Evolutionary conservation across 768 basidiomycete species (phyloP), one percentile per base, ranked within the genome.

Genomic region (Mycena polygramma): DNA sequence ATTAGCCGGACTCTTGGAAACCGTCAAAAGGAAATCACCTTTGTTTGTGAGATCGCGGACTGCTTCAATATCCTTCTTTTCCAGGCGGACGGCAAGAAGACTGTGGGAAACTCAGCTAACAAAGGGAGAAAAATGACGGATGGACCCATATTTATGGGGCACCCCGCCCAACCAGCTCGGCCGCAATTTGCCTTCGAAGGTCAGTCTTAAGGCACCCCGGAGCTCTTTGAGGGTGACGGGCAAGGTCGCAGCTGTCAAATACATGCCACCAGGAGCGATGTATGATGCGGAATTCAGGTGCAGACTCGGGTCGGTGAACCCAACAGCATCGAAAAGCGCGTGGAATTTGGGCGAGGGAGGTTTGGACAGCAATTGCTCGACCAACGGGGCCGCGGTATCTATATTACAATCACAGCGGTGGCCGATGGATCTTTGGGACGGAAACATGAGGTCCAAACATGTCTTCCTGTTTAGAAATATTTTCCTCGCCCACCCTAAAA

Each of bases 261-360:
- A 92, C 17, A 79, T 66, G 0, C 91, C 89, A n/a, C 83, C 82
- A 0, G 85, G 86, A 1, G 81, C 84, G 39, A 92, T 81, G 73
- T 91, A 94, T 5, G 81, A 77, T 22, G 80, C 80, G 57, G 85
- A 88, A 52, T 82, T 63, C 4, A 80, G 80, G 75, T 86, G 93
- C 17, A 93, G 74, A 4, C 81, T 75, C 4, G 85, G 80, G 68
- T 89, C 85, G 2, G 79, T 71, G 15, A 83, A 74, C 2, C 87
- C 91, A 15, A 84, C 87, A 1, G 90, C 85, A 67, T 93, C 92
- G 35, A 90, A 79, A 41, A 94, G 81, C 48, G 88, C 80, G 51
- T 91, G 80, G 70, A 87, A 93, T 69, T 85, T 87, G 0, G 85
- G 81, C 0, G 81, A 74, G 1, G 87, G 87, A 0, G 85, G 83